Evolutionary conservation across 139 green algal genomes (phyloP).

Genomic region (Axilococcus clingmanii): DNA sequence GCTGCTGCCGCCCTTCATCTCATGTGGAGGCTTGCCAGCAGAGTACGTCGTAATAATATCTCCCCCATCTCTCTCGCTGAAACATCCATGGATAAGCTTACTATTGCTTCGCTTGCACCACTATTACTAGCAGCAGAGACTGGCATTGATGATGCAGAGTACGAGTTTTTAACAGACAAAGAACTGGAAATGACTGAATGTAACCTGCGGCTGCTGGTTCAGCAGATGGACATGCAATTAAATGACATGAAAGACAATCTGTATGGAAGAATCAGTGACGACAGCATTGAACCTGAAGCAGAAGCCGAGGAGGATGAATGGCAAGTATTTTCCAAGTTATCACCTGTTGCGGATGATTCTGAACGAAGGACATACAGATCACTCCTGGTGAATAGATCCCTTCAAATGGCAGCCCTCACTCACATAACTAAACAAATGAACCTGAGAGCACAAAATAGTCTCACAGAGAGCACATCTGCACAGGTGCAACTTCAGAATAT

Average conservation of each 20-base stretch:
- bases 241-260: slow-evolving; percentile 7
- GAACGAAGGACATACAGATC: slow-evolving; percentile 11
- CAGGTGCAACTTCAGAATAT: neutral
- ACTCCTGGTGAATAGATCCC: slow-evolving; percentile 19
- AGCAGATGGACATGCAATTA: slow-evolving; percentile 20
- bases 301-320: neutral
- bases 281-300: neutral
- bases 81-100: neutral
- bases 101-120: slow-evolving; percentile 2
- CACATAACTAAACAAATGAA: slow-evolving; percentile 14
- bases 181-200: slow-evolving; percentile 11
- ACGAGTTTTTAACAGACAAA: slow-evolving; percentile 3
- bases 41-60: too few species aligned
- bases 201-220: slow-evolving; percentile 17
- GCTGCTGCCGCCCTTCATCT: too few species aligned
- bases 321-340: slow-evolving; percentile 4
- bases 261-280: neutral
- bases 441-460: slow-evolving; percentile 4
- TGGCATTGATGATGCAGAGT: slow-evolving; percentile 11
- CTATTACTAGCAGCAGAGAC: slow-evolving; percentile 21
- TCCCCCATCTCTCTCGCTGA: too few species aligned
- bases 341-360: neutral
- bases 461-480: slow-evolving; percentile 2
- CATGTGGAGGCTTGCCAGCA: too few species aligned
- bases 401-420: slow-evolving; percentile 13